A percentile compares a stretch with the other conserved stretches of the same genome.
These are phyloP conservation scores for Suillus subluteus DNA, from an alignment of 768 basidiomycete species.

Conservation along the genomic window DNA sequence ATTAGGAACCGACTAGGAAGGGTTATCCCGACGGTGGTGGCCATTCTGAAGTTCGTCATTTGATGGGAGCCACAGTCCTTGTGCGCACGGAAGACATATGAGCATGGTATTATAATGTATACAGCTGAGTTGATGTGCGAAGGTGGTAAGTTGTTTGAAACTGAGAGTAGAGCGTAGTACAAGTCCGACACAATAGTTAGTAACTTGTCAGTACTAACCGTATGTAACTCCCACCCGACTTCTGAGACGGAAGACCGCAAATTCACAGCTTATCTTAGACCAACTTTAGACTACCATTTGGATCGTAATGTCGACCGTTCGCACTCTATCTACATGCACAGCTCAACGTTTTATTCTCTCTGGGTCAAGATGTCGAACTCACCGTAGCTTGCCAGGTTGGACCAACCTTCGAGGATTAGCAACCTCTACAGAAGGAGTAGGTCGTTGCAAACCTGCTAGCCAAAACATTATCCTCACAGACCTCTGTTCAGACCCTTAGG, in stretches of 20 bases:
- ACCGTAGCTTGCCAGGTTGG: slow-evolving; percentile 4
- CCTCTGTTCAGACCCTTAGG: slow-evolving; percentile 38
- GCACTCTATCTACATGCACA: background rate
- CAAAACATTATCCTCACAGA: background rate
- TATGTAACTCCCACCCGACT: background rate
- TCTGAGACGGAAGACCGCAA: background rate
- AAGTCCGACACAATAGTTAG: background rate
- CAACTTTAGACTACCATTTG: background rate
- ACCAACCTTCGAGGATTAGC: slow-evolving; percentile 5
- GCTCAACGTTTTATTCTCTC: background rate
- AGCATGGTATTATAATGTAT: background rate
- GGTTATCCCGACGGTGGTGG: background rate
- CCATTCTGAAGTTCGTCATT: background rate
- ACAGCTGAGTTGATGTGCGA: background rate
- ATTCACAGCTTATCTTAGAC: slow-evolving; percentile 6
- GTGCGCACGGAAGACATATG: background rate
- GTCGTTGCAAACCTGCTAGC: background rate
- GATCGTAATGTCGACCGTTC: background rate
- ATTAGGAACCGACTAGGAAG: background rate
- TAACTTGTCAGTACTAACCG: background rate
- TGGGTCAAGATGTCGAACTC: slow-evolving; percentile 6
- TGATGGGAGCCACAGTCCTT: background rate
- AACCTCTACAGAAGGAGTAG: slow-evolving; percentile 3
- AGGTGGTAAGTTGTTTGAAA: background rate
- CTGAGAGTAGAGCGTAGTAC: background rate